These are phyloP conservation scores for Thraustotheca clavata DNA, from an alignment of 352 stramenopile species.

Conservation along the genomic window DNA sequence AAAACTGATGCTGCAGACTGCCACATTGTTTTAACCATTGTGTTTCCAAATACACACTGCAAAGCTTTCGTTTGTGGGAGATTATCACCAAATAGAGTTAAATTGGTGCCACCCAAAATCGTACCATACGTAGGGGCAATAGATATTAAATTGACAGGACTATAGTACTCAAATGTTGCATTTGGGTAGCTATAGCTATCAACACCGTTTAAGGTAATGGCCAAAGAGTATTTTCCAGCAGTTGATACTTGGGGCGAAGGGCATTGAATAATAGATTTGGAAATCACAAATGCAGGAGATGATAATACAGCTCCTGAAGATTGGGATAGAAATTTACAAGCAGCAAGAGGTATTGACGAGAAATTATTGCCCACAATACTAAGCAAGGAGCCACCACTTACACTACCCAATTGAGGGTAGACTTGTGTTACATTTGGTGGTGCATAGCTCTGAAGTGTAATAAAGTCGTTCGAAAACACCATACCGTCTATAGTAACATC, in stretches of 20 bases:
- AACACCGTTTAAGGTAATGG: conserved; percentile 6
- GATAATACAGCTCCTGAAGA: not conserved
- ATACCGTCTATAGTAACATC: conserved; percentile 7
- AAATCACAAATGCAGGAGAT: not conserved
- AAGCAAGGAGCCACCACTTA: not conserved
- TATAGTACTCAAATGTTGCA: conserved; percentile 6
- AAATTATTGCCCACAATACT: conserved; percentile 12
- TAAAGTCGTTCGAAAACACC: not conserved
- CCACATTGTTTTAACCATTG: conserved; percentile 19
- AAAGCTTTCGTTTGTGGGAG: conserved; percentile 23
- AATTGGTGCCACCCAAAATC: conserved; percentile 27
- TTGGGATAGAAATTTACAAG: not conserved
- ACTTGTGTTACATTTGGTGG: not conserved
- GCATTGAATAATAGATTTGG: not conserved
- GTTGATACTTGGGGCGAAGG: not conserved
- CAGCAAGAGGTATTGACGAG: not conserved
- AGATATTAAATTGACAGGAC: not conserved
- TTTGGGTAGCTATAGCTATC: conserved; percentile 3
- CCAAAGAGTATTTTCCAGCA: not conserved
- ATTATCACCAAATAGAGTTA: conserved; percentile 25
- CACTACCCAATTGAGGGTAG: not conserved
- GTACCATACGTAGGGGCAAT: conserved; percentile 14
- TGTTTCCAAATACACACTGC: conserved; percentile 29
- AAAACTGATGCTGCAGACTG: conserved; percentile 24
- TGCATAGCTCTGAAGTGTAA: not conserved